Base-by-base conservation (phyloP, 805 yeast species). In the Wickerhamiella domercqiae region DNA sequence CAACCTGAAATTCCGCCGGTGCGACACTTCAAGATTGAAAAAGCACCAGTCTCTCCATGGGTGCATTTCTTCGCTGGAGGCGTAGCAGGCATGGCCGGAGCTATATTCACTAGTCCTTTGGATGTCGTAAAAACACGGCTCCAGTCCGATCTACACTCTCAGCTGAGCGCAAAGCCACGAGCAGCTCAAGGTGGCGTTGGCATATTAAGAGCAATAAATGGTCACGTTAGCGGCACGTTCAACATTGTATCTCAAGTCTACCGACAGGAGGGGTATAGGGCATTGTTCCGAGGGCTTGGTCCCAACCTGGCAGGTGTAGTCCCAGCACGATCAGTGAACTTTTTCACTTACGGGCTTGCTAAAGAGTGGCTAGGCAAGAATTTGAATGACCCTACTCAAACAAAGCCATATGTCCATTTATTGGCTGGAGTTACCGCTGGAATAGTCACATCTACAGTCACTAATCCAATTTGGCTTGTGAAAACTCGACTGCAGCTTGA, bases 31-130 rank as follows among this genome's bases (percentile, higher is more conserved):
- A 36, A 39, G 16, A 45, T 36, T 19, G 51, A 52, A 26, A 38
- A 41, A 4, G 35, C 43, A 21, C 45, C 52, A 29, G 64, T 65
- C 2, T 56, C 58, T 41, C 74, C 75, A 25, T 70, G 74, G 66
- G 50, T 63, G 7, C 67, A 62, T 42, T 62, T 62, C 41, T 51
- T 62, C 16, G 67, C 67, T 22, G 67, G 67, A 7, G 67, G 67
- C 11, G 56, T 81, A 19, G 99, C 96, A 24, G 99, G 98, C 13
- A 90, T 90, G 96, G 81, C 87, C 21, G 99, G 99, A 19, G 94
- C 98, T 2, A 61, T 87, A 2, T 75, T 75, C 38, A 90, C 99
- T 0, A 78, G 94, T 49, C 99, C 99, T 1, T 71, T 90, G 44
- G 99, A 86, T 57, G 93, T 90, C 35, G 95, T 90, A 26, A 90